These are phyloP conservation scores for Fagopyrum homotropicum DNA, from an alignment of 148 eudicot species.

Conservation along the genomic window DNA sequence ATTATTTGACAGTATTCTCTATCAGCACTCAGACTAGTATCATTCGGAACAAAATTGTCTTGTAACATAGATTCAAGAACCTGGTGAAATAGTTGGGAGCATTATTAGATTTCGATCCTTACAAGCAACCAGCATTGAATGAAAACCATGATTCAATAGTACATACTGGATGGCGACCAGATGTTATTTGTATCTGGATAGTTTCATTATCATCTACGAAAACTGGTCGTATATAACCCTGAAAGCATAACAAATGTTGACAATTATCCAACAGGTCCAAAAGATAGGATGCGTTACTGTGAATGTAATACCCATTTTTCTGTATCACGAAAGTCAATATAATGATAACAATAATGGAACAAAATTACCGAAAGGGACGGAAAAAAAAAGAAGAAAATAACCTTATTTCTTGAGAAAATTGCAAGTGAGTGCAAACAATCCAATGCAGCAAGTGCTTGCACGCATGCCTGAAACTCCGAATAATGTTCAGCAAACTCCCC, in stretches of 20 bases:
- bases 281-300: not conserved
- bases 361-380: not conserved
- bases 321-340: not conserved
- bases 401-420: constrained; percentile 73
- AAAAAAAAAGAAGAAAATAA: constrained; percentile 8
- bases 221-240: constrained; percentile 79
- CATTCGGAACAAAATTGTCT: constrained; percentile 88
- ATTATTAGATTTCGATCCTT: not conserved
- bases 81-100: constrained; percentile 22
- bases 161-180: constrained; percentile 94
- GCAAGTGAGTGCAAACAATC: constrained; percentile 92
- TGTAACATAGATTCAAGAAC: constrained; percentile 74
- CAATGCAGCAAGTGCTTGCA: constrained; percentile 83
- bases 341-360: not conserved
- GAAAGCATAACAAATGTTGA: constrained; percentile 15
- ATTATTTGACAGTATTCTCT: constrained; percentile 75
- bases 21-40: constrained; percentile 60
- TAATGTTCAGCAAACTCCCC: constrained; percentile 49
- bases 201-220: constrained; percentile 67
- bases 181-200: constrained; percentile 53
- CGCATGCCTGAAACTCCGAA: constrained; percentile 77
- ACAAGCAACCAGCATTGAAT: not conserved
- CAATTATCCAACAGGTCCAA: not conserved
- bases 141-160: not conserved
- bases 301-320: not conserved